Conservation (phyloP, 768 basidiomycete genomes). For the Leucocoprinus leucothites region DNA sequence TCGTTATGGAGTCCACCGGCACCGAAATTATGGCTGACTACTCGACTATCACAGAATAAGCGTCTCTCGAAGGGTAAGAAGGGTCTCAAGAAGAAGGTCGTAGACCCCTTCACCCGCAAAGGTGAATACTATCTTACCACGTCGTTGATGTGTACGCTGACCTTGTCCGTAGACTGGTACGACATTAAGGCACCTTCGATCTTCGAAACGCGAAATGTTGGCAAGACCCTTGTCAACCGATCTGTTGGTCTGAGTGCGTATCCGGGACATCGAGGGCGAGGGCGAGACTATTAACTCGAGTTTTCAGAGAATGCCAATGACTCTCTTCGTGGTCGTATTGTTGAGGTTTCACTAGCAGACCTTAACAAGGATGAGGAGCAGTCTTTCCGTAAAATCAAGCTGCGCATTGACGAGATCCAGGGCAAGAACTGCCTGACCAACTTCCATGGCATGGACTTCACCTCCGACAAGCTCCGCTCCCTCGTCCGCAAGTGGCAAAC, state of each 20-base stretch:
- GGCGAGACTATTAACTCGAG: slow-evolving; percentile 4
- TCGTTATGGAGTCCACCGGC: slow-evolving; percentile 2
- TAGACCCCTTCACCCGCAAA: slow-evolving; percentile 99
- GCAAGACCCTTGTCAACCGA: slow-evolving; percentile 98
- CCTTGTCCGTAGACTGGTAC: slow-evolving; percentile 80
- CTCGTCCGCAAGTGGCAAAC: slow-evolving; percentile 99
- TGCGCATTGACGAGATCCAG: slow-evolving; percentile 93
- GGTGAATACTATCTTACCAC: slow-evolving; percentile 43
- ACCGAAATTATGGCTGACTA: slow-evolving; percentile 7
- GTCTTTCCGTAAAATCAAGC: slow-evolving; percentile 98
- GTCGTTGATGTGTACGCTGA: slow-evolving; percentile 1
- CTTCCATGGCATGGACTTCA: slow-evolving; percentile 99
- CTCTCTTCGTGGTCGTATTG: slow-evolving; percentile 93
- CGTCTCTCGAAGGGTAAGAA: slow-evolving; percentile 97
- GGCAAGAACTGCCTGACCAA: slow-evolving; percentile 99
- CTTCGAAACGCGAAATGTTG: slow-evolving; percentile 95
- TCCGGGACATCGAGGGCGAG: neutral
- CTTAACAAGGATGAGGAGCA: slow-evolving; percentile 99
- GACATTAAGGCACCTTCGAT: slow-evolving; percentile 98
- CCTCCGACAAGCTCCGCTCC: slow-evolving; percentile 98
- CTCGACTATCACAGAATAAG: slow-evolving; percentile 70
- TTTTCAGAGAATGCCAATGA: slow-evolving; percentile 93
- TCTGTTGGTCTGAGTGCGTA: slow-evolving; percentile 95
- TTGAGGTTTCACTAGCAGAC: slow-evolving; percentile 95
- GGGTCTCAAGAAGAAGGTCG: slow-evolving; percentile 99